Evolutionary conservation across 2,329 filamentous ascomycete species (phyloP).

Genomic region (Hypoxylon sp.): DNA sequence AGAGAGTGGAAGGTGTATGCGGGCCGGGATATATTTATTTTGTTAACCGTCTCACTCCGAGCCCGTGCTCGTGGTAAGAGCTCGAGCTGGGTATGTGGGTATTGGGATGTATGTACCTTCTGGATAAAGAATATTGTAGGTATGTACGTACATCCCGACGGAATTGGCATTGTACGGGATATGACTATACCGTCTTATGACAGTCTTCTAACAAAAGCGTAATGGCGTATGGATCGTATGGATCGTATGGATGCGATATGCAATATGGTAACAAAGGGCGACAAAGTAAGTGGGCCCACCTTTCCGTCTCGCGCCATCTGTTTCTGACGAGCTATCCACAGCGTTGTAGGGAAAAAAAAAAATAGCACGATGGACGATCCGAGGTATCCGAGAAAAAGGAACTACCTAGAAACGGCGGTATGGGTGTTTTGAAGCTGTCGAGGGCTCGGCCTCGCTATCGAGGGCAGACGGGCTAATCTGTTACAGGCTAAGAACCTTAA

Average conservation of each 20-base stretch:
- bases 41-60: slow-evolving; percentile 5
- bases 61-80: slow-evolving; percentile 7
- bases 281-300: slow-evolving; percentile 16
- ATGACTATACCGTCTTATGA: not conserved
- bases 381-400: slow-evolving; percentile 33
- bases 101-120: slow-evolving; percentile 7
- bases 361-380: slow-evolving; percentile 40
- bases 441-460: slow-evolving; percentile 13
- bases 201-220: not conserved
- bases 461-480: too few species aligned
- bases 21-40: slow-evolving; percentile 32
- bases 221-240: not conserved
- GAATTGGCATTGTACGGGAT: not conserved
- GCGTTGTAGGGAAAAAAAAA: slow-evolving; percentile 19
- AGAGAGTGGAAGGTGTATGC: slow-evolving; percentile 16
- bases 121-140: slow-evolving; percentile 5
- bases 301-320: slow-evolving; percentile 33
- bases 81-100: slow-evolving; percentile 25
- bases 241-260: not conserved
- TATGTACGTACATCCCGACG: too few species aligned
- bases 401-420: slow-evolving; percentile 31
- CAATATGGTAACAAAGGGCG: not conserved
- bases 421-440: slow-evolving; percentile 33
- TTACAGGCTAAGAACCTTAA: not conserved
- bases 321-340: slow-evolving; percentile 36